Evolutionary conservation across 352 stramenopile genomes (phyloP), one percentile per base, ranked within the genome.

Genomic region (Globisporangium ultimum): DNA sequence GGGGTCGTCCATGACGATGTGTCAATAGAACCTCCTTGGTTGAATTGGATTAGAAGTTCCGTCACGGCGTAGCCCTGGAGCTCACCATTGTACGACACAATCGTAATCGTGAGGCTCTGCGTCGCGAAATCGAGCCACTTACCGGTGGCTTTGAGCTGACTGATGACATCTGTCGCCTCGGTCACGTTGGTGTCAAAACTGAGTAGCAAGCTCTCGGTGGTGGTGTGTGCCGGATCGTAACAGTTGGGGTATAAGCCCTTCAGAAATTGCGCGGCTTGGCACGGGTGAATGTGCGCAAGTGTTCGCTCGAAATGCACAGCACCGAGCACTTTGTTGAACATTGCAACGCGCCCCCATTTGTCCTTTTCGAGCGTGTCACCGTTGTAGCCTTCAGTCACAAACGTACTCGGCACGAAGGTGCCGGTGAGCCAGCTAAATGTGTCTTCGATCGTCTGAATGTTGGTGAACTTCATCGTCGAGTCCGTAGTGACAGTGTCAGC

Each of bases 61-160:
- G 71, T 83, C 42, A 80, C 66, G 0, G 66, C 70, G 24, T 81
- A 82, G 1, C 61, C 63, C 20, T 84, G 58, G 7, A 87, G 40
- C 47, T 87, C 76, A 24, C 76, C 74, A 24, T 87, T 83, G 70
- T 83, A 87, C 5, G 66, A 78, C 34, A 83, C 68, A 41, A 84
- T 54, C 3, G 66, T 84, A 48, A 83, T 64, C 32, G 68, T 6
- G 9, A 87, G 76, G 43, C 71, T 54, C 14, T 78, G 53, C 1
- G 66, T 73, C 5, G 70, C 68, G 48, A 71, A 70, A 53, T 76
- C 63, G 50, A 84, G 61, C 74, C 76, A 87, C 2, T 57, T 45
- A 17, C 76, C 74, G 9, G 28, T 45, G 0, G 21, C 32, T 34
- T 83, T 71, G 24, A 82, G 52, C 4, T 55, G 45, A 10, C 21